Conservation (phyloP, 441 rosid genomes). For the Jatropha multifida region DNA sequence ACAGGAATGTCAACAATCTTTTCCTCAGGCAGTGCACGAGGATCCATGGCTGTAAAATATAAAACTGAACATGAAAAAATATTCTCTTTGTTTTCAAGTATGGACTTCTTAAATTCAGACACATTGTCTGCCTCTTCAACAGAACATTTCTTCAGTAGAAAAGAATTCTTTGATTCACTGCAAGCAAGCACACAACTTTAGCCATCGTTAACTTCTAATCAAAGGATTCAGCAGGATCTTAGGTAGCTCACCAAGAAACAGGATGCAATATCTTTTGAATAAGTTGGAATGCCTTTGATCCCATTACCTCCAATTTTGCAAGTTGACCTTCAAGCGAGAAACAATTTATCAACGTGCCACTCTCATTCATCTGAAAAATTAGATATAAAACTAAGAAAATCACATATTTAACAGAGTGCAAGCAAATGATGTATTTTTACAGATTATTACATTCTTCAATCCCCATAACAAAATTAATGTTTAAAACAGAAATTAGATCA, state of each 20-base stretch:
- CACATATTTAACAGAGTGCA: neutral
- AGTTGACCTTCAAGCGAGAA: conserved; percentile 76
- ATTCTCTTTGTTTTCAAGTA: conserved; percentile 41
- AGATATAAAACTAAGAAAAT: conserved; percentile 4
- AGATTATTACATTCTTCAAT: neutral
- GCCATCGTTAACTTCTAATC: conserved; percentile 17
- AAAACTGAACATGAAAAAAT: conserved; percentile 44
- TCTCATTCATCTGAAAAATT: conserved; percentile 54
- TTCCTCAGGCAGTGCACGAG: conserved; percentile 42
- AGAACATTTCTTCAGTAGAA: conserved; percentile 41
- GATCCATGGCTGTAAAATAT: conserved; percentile 58
- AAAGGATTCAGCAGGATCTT: conserved; percentile 7
- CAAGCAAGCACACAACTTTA: conserved; percentile 27
- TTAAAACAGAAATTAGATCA: neutral
- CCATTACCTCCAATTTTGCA: conserved; percentile 76
- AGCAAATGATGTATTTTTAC: neutral
- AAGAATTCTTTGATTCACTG: conserved; percentile 41
- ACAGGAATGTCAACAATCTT: conserved; percentile 28
- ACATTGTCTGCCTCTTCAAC: conserved; percentile 27
- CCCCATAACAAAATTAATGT: neutral
- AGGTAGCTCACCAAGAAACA: conserved; percentile 48
- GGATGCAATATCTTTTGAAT: conserved; percentile 58
- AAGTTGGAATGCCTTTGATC: conserved; percentile 66
- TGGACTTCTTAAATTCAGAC: conserved; percentile 23
- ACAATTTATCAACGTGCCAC: conserved; percentile 48